phyloP scores from a whole-genome alignment of 2,329 filamentous ascomycete genomes.

The Lasiodiplodia gonubiensis region DNA sequence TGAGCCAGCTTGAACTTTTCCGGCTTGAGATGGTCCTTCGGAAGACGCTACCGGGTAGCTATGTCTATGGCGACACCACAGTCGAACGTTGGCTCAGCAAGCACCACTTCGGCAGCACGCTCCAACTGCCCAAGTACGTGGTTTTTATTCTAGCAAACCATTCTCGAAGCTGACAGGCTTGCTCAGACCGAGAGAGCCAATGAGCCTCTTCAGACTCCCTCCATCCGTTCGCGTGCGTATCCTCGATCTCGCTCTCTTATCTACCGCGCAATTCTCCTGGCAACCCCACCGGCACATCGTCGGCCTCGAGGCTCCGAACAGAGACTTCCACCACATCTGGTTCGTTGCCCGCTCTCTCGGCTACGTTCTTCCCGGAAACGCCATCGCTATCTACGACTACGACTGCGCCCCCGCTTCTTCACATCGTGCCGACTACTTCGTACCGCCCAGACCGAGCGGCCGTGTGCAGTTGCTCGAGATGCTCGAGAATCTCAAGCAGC shows the following conservation, averaged over 20 bases:
- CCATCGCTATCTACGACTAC: slow-evolving; percentile 4
- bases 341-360: not conserved
- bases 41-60: not conserved
- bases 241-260: not conserved
- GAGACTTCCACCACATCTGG: not conserved
- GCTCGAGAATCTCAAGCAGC: too few relatives aligned
- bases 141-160: not conserved
- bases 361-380: not conserved
- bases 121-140: not conserved
- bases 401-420: not conserved
- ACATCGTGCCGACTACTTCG: not conserved
- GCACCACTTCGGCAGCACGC: not conserved
- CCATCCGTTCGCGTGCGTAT: not conserved
- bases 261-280: not conserved
- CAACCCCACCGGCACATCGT: not conserved
- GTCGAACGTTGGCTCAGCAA: not conserved
- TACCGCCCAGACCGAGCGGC: not conserved
- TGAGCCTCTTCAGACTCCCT: not conserved
- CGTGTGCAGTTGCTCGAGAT: not conserved
- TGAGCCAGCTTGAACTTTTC: not conserved
- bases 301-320: not conserved
- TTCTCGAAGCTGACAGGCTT: not conserved
- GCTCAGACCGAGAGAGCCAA: not conserved
- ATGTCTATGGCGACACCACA: not conserved
- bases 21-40: not conserved